Conservation (phyloP, 75 land plant genomes). For the Ceratopteris richardii region DNA sequence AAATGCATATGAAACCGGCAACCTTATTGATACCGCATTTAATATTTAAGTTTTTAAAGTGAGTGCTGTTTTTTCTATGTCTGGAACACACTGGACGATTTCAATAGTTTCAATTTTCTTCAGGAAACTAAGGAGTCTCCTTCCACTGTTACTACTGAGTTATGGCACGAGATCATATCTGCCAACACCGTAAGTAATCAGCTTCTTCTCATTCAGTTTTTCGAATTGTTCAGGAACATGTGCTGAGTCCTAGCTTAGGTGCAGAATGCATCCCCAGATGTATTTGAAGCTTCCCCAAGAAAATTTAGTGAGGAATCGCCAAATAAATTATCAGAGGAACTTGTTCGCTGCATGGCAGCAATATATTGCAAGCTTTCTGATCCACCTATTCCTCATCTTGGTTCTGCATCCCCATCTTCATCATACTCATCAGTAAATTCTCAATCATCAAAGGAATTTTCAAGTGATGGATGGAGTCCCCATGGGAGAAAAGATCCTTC, state of each 20-base stretch:
- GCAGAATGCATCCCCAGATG: neutral
- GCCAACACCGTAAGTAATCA: neutral
- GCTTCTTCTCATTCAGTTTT: neutral
- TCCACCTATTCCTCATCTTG: slow-evolving; percentile 47
- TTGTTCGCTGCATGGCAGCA: slow-evolving; percentile 77
- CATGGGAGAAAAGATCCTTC: slow-evolving; percentile 13
- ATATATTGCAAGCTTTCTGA: slow-evolving; percentile 87
- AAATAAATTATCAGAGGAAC: slow-evolving; percentile 77
- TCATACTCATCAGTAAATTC: slow-evolving; percentile 51
- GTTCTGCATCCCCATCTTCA: slow-evolving; percentile 48
- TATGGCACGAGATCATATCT: slow-evolving; percentile 2
- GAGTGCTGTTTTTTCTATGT: no score
- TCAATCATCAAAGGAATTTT: slow-evolving; percentile 33
- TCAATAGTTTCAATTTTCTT: no score
- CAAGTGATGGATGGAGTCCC: slow-evolving; percentile 55
- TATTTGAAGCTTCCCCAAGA: slow-evolving; percentile 14
- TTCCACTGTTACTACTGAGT: slow-evolving; percentile 1
- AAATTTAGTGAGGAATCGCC: slow-evolving; percentile 49
- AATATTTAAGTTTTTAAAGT: no score
- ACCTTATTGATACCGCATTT: no score
- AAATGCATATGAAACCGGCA: no score
- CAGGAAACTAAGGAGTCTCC: neutral
- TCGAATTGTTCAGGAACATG: neutral
- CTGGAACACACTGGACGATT: no score
- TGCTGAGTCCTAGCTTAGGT: neutral